Base-by-base conservation (phyloP, 495 filamentous ascomycete species). In the Daldinia childiae region DNA sequence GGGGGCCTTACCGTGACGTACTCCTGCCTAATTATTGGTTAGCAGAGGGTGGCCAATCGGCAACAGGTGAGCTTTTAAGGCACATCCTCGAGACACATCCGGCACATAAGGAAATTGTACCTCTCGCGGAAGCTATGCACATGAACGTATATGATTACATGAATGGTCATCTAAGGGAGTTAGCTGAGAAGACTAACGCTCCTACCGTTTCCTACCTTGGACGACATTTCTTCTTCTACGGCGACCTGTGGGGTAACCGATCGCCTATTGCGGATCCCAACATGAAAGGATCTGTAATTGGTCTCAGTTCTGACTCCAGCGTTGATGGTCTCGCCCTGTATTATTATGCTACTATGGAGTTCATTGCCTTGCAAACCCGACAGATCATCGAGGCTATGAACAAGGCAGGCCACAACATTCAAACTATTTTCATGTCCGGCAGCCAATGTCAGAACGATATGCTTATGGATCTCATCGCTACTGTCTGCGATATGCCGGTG, bases 311-410 rank as follows among this genome's bases (percentile, higher is more conserved):
- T 59, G 95, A 99, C 78, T 92, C 90, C 66, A 90, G 88, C 74
- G 86, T 95, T 29, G 92, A 97, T 74, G 89, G 91, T 45, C 87
- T 99, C 32, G 94, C 95, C 4, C 82, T 97, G 14, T 89, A 94
- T 77, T 99, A 99, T 82, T 98, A 97, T 73, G 91, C 86, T 21
- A 93, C 94, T 0, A 91, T 98, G 86, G 95, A 99, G 80, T 99
- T 98, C 79, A 98, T 99, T 71, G 94, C 94, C 5, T 85, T 98
- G 75, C 95, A 99, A 80, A 98, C 95, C 1, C 88, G 92, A 45
- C 95, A 99, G 77, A 99, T 99, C 75, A 87, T 98, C 66, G 92
- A 96, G 74, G 87, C 91, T 4, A 96, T 98, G 92, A 98, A 97
- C 82, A 79, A 84, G 14, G 82, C 90, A 14, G 95, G 95, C 34